Conservation (phyloP, 257 asterid species). For the Solanum chilense region DNA sequence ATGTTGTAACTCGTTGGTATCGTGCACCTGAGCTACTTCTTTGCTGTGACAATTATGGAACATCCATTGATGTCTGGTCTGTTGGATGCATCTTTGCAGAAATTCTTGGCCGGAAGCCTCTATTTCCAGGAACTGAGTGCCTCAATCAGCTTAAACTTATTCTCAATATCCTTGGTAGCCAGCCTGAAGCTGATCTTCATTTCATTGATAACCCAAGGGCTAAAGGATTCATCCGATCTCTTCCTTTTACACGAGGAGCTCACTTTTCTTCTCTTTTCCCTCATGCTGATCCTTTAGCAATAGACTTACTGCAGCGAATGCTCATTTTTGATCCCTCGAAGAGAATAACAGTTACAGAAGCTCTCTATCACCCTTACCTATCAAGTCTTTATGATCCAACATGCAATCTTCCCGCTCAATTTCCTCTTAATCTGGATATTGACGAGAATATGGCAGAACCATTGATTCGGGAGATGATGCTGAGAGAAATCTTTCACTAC, state of each 20-base stretch:
- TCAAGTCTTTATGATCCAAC: constrained; percentile 27
- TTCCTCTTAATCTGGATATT: constrained; percentile 19
- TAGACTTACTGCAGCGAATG: constrained; percentile 27
- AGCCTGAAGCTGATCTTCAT: constrained; percentile 20
- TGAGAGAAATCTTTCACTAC: constrained; percentile 25
- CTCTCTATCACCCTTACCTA: constrained; percentile 30
- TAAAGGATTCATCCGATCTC: constrained; percentile 19
- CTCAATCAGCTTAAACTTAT: constrained; percentile 36
- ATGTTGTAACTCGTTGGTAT: constrained; percentile 41
- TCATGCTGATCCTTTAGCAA: constrained; percentile 30
- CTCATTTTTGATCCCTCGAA: constrained; percentile 28
- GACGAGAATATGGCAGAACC: constrained; percentile 30
- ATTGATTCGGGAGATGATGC: constrained; percentile 27
- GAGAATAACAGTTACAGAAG: constrained; percentile 30
- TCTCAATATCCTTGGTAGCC: constrained; percentile 24
- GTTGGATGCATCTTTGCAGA: constrained; percentile 42
- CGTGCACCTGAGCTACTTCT: constrained; percentile 39
- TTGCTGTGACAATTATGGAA: constrained; percentile 28
- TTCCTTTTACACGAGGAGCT: constrained; percentile 23
- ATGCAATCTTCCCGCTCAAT: constrained; percentile 18
- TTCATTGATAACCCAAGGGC: constrained; percentile 35
- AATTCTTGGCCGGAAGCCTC: constrained; percentile 32
- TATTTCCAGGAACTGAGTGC: constrained; percentile 37
- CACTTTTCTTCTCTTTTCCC: constrained; percentile 30
- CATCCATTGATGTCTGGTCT: constrained; percentile 37